A percentile compares a stretch with the other conserved stretches of the same genome.
Evolutionary conservation across 805 yeast species (phyloP).

Genomic region (Candida chilensis): DNA sequence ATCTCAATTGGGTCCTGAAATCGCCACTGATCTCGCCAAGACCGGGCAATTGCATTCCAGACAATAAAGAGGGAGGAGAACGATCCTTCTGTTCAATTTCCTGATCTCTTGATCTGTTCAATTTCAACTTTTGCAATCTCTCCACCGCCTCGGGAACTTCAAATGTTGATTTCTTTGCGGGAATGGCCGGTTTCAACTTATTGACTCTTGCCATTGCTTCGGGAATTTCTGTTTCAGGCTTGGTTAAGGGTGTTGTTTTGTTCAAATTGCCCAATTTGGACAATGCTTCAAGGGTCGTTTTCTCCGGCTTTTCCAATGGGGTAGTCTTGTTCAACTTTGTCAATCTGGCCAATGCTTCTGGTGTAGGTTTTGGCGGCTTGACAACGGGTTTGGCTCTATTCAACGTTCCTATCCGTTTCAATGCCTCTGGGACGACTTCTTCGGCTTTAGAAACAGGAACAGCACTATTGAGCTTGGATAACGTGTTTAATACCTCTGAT

Average conservation of each 20-base stretch:
- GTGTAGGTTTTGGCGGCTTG: conserved; percentile 7
- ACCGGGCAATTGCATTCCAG: conserved; percentile 9
- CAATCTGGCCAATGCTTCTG: conserved; percentile 15
- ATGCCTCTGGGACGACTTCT: conserved; percentile 15
- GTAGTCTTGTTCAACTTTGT: conserved; percentile 5
- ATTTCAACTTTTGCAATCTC: conserved; percentile 5
- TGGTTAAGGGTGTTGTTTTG: conserved; percentile 1
- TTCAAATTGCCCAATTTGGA: conserved; percentile 1
- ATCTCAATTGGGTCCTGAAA: conserved; percentile 1
- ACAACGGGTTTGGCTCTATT: conserved; percentile 7
- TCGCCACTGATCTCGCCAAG: conserved; percentile 8
- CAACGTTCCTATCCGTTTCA: conserved; percentile 8
- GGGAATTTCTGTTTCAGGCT: conserved; percentile 2
- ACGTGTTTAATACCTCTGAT: conserved; percentile 7
- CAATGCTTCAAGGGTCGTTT: conserved; percentile 2
- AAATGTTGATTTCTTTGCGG: not conserved
- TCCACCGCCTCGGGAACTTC: conserved; percentile 6
- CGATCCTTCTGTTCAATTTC: not conserved
- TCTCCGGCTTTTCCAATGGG: not conserved
- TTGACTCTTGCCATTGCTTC: conserved; percentile 3
- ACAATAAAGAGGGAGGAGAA: conserved; percentile 1
- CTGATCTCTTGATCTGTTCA: not conserved
- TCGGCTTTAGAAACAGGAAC: conserved; percentile 7
- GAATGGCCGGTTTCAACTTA: conserved; percentile 1
- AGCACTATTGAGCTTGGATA: conserved; percentile 7